Evolutionary conservation across 768 basidiomycete genomes (phyloP).

Genomic region (Saitozyma sp.): DNA sequence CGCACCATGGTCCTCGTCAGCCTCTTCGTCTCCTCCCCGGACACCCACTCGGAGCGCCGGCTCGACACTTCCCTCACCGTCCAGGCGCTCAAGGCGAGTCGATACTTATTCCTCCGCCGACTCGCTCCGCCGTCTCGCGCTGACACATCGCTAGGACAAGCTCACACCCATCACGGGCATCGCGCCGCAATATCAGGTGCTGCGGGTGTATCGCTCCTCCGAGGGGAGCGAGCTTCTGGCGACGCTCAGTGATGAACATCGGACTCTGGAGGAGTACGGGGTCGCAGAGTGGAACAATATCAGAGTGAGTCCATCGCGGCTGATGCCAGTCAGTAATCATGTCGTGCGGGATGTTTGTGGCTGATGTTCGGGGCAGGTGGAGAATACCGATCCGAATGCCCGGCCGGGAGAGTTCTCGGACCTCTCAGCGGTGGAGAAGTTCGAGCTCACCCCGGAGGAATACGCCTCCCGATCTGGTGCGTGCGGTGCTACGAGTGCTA

Average conservation of each 20-base stretch:
- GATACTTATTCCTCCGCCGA: neutral
- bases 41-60: constrained; percentile 85
- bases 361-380: constrained; percentile 57
- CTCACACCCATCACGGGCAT: constrained; percentile 92
- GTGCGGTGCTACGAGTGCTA: constrained; percentile 7
- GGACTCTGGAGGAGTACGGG: constrained; percentile 72
- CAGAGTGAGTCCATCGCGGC: constrained; percentile 59
- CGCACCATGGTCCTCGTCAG: constrained; percentile 55
- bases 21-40: constrained; percentile 78
- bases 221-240: constrained; percentile 57
- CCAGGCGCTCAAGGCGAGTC: constrained; percentile 73
- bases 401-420: constrained; percentile 78
- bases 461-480: constrained; percentile 79
- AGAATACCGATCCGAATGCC: constrained; percentile 75
- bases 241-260: constrained; percentile 65
- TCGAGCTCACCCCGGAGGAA: constrained; percentile 77
- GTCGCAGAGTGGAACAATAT: constrained; percentile 75
- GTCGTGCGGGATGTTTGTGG: too few relatives aligned
- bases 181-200: constrained; percentile 67
- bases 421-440: constrained; percentile 84
- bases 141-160: constrained; percentile 61
- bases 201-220: constrained; percentile 66
- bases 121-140: too few relatives aligned
- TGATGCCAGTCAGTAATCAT: neutral
- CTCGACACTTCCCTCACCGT: constrained; percentile 75